These are phyloP conservation scores for Ceratobasidium sp. DNA, from an alignment of 1,284 basidiomycete genomes.

Conservation along the genomic window DNA sequence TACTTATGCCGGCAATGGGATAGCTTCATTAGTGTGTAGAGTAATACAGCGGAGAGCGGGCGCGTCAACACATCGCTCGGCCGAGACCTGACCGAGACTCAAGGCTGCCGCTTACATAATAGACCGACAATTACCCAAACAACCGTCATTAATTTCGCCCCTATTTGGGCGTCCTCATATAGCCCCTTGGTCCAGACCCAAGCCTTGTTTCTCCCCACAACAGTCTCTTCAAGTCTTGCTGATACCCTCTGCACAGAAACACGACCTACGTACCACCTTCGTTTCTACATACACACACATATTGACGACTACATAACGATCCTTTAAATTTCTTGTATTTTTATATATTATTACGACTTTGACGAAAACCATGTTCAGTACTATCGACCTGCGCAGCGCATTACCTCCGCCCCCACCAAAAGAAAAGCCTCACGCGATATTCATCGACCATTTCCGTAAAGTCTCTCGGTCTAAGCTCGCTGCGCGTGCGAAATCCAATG, in stretches of 20 bases:
- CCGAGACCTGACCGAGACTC: too few relatives aligned
- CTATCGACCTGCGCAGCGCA: background rate
- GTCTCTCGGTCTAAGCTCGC: background rate
- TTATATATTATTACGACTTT: background rate
- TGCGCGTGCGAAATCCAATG: background rate
- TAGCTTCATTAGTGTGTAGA: too few relatives aligned
- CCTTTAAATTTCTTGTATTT: background rate
- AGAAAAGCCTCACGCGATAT: background rate
- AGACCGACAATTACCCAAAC: background rate
- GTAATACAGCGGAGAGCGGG: too few relatives aligned
- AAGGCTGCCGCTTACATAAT: conserved; percentile 23
- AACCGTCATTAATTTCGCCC: background rate
- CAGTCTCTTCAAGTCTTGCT: background rate
- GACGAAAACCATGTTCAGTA: background rate
- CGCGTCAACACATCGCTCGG: too few relatives aligned
- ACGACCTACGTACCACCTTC: background rate
- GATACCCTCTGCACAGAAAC: conserved; percentile 21
- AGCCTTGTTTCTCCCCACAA: background rate
- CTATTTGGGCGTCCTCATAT: conserved; percentile 9
- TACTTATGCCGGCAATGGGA: too few relatives aligned
- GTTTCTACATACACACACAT: conserved; percentile 14
- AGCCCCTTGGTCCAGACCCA: conserved; percentile 4
- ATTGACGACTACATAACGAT: conserved; percentile 1
- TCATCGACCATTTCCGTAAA: conserved; percentile 12
- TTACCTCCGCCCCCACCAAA: background rate